Base-by-base conservation (phyloP, 202 grass and related monocot genomes). In the Cymbopogon flexuosus region DNA sequence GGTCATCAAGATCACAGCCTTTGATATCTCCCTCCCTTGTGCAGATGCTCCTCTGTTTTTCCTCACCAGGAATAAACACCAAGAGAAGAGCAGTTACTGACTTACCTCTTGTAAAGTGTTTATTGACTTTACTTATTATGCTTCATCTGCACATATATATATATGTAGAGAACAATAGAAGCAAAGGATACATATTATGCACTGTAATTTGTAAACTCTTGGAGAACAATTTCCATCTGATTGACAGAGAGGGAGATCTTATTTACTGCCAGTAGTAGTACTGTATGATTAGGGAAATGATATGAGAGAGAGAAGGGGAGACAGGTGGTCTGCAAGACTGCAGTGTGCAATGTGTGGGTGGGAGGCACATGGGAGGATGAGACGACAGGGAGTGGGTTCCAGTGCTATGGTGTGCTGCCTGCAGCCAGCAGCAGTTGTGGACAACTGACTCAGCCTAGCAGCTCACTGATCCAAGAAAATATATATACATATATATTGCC, bases 301-400 rank as follows among this genome's bases (percentile, higher is more conserved):
- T 66, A 24, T 79, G 49, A 40, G 70, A 65, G 69, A 81, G 62
- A 68, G 7, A 9, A 18, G 72, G 15, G 49, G 5, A 2, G 49
- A 16, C 8, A 62, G 36, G 27, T 62, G 52, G 29, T 63, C 60
- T 74, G 79, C 40, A 51, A 37, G 42, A 16, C 22, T 77, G 65
- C 54, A 77, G 6, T 31, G 73, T 37, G 36, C 73, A 43, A 33
- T 71, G 77, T 86, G 62, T 34, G 78, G 73, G 73, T 89, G 73
- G 87, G 60, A 19, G 23, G 83, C 87, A 89, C 87, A 82, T 89
- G 87, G 73, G 79, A 59, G 41, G 59, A 39, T 49, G 65, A 51
- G 75, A 43, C 33, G 65, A 70, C 47, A 64, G 21, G 31, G 34
- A 34, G 83, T 65, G 83, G 74, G 82, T 84, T 84, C 83, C 75